Evolutionary conservation across 768 basidiomycete genomes (phyloP), one percentile per base, ranked within the genome.

Genomic region (Fibroporia radiculosa): DNA sequence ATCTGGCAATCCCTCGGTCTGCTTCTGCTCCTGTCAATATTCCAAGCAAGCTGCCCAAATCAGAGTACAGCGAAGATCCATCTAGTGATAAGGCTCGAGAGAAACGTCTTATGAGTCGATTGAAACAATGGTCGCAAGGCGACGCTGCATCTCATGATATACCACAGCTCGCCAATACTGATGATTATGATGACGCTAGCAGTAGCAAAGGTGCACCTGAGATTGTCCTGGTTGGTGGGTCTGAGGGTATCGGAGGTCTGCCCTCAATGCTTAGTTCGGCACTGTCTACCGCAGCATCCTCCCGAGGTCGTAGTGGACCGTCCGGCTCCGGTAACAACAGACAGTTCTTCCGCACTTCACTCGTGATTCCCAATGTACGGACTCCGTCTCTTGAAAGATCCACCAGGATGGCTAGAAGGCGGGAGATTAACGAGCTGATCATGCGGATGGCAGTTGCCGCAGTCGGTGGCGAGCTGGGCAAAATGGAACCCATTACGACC

Each of bases 361-460:
- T 87, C 20, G 55, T 91, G 22, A 78, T 91, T 6, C 90, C 89
- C 3, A 58, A 64, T 14, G 58, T 63, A 2, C 77, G 89, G 11
- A 80, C 81, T 10, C 57, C 68, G 22, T 51, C 56, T 2, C 62
- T 66, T 10, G 89, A 92, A 57, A 71, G 69, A 34, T 61, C 66
- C 6, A 74, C 68, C 40, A 76, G 89, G 36, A 68, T 82, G 48
- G 64, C 66, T 3, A 68, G 89, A 27, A 70, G 89, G 46, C 69
- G 77, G 45, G 82, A 90, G 53, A 77, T 89, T 44, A 92, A 92
- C 58, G 82, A 87, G 55, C 64, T 92, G 35, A 80, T 77, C 0
- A 83, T 88, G 72, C 77, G 85, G n/a, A 87, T 89, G 79, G 89
- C 78, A 4, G 70, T 90, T 28, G 84, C 83, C 26, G 74, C 75